phyloP scores from a whole-genome alignment of 352 stramenopile genomes.

The Pythium phragmiticola region DNA sequence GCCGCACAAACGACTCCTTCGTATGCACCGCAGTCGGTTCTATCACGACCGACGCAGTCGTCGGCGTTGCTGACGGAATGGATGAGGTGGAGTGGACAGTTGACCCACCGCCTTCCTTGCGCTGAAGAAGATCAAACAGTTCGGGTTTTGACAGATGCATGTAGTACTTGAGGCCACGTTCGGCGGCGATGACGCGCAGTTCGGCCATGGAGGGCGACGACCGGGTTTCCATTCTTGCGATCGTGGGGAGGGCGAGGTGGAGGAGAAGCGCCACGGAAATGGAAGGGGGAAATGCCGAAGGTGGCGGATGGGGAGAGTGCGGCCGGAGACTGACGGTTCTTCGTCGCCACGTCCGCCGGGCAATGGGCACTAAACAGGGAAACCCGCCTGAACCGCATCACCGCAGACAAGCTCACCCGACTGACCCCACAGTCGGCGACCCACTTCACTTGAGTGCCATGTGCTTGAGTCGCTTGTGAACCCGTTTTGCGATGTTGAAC shows the following conservation, averaged over 20 bases:
- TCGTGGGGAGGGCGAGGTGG: neutral
- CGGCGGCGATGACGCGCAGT: constrained; percentile 61
- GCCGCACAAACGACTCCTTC: constrained; percentile 18
- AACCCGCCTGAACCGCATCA: constrained; percentile 29
- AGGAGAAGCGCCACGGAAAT: neutral
- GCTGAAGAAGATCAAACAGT: constrained; percentile 73
- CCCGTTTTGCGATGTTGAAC: constrained; percentile 25
- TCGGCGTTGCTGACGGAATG: neutral
- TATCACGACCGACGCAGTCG: neutral
- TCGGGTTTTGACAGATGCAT: constrained; percentile 79
- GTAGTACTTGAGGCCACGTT: constrained; percentile 85
- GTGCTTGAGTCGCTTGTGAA: constrained; percentile 4
- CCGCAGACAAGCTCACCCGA: constrained; percentile 1
- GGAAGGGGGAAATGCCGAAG: constrained; percentile 1
- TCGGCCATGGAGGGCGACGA: constrained; percentile 82
- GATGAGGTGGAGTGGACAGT: neutral
- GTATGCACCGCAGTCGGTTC: constrained; percentile 2
- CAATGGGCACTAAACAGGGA: constrained; percentile 31
- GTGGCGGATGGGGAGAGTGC: constrained; percentile 13
- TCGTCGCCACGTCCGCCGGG: constrained; percentile 20
- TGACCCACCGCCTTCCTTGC: constrained; percentile 63
- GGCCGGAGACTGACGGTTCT: constrained; percentile 22
- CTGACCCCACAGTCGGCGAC: constrained; percentile 3
- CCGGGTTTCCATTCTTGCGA: constrained; percentile 66
- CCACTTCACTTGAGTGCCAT: constrained; percentile 27